Conservation (phyloP, 2,329 filamentous ascomycete species). For the Colletotrichum tabaci region DNA sequence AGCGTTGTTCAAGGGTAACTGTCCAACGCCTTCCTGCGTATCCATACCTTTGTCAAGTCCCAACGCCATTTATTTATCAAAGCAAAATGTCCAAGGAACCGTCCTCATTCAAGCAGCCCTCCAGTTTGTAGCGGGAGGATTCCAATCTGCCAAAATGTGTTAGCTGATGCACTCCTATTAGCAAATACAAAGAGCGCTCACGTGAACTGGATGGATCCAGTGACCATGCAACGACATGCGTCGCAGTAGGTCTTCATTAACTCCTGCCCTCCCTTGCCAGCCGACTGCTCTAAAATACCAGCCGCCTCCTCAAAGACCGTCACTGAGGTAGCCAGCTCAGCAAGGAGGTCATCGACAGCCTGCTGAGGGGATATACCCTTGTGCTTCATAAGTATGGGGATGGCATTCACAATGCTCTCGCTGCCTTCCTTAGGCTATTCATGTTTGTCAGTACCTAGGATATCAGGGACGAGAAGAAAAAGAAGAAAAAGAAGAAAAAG, state of each 20-base stretch:
- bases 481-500: no score
- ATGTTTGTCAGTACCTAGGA: background rate
- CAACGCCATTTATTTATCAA: constrained; percentile 30
- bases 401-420: constrained; percentile 49
- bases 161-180: constrained; percentile 21
- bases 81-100: constrained; percentile 53
- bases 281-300: constrained; percentile 34
- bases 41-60: background rate
- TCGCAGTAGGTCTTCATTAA: constrained; percentile 48
- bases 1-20: background rate
- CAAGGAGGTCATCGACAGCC: constrained; percentile 42
- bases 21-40: background rate
- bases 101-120: constrained; percentile 49
- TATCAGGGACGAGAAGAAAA: no score
- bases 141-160: constrained; percentile 46
- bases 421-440: constrained; percentile 30
- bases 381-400: constrained; percentile 46
- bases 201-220: constrained; percentile 53
- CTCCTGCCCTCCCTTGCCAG: background rate
- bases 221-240: constrained; percentile 50
- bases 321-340: constrained; percentile 45
- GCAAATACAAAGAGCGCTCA: constrained; percentile 42
- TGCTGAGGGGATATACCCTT: constrained; percentile 41
- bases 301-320: constrained; percentile 46
- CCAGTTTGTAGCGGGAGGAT: constrained; percentile 52